Conservation (phyloP, 169 alveolate genomes). For the Plasmodium adleri region DNA sequence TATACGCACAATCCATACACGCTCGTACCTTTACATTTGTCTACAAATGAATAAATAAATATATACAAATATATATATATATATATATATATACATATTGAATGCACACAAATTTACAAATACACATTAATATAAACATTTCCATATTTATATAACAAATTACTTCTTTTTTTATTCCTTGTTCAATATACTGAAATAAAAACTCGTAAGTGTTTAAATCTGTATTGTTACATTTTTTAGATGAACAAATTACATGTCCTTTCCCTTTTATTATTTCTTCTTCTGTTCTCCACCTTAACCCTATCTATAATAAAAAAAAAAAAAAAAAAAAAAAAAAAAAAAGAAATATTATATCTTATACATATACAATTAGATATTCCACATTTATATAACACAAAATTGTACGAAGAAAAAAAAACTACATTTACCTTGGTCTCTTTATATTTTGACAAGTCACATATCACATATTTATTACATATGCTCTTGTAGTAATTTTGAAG, state of each 20-base stretch:
- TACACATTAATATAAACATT: not conserved
- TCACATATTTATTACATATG: slow-evolving; percentile 58
- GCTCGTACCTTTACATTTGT: slow-evolving; percentile 59
- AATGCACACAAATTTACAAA: not conserved
- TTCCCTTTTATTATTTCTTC: slow-evolving; percentile 65
- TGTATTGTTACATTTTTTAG: slow-evolving; percentile 58
- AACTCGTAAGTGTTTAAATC: slow-evolving; percentile 48
- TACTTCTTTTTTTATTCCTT: slow-evolving; percentile 34
- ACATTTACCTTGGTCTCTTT: slow-evolving; percentile 20
- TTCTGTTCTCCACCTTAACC: slow-evolving; percentile 76
- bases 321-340: slow-evolving; percentile 1
- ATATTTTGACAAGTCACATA: slow-evolving; percentile 47
- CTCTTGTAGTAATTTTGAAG: slow-evolving; percentile 61
- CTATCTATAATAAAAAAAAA: slow-evolving; percentile 24
- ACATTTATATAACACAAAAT: not conserved
- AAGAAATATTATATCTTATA: not conserved
- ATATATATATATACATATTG: not conserved
- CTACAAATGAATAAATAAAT: slow-evolving; percentile 7
- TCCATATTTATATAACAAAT: not conserved
- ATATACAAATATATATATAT: not conserved
- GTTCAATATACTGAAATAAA: slow-evolving; percentile 45
- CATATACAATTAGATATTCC: not conserved
- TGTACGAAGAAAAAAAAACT: not conserved
- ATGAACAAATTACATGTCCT: slow-evolving; percentile 57
- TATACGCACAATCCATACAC: slow-evolving; percentile 68